Conservation (phyloP, 2,329 filamentous ascomycete species). For the Colletotrichum phormii region DNA sequence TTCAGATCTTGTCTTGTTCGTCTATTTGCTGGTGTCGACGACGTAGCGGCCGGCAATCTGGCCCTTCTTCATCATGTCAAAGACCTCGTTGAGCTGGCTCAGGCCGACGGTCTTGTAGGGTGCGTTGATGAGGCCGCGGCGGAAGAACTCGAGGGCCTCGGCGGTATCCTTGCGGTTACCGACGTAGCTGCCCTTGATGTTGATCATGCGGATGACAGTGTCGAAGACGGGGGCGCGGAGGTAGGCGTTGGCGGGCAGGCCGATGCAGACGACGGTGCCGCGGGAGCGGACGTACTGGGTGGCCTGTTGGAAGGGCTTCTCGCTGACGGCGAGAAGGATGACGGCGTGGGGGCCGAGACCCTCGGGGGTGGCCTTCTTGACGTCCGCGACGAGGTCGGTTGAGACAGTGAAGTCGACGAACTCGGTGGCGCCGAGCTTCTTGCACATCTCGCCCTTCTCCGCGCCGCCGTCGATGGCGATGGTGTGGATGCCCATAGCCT, state of each 20-base stretch:
- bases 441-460: constrained; percentile 81
- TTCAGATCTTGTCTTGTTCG: not conserved
- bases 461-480: constrained; percentile 87
- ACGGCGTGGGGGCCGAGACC: constrained; percentile 89
- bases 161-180: constrained; percentile 89
- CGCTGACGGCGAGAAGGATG: constrained; percentile 84
- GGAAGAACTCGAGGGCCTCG: constrained; percentile 92
- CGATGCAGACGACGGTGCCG: constrained; percentile 89
- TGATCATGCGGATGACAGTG: constrained; percentile 89
- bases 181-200: constrained; percentile 92
- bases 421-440: constrained; percentile 74
- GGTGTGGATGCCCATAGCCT: constrained; percentile 85
- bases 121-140: constrained; percentile 83
- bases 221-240: constrained; percentile 89
- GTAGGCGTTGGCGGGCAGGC: constrained; percentile 83
- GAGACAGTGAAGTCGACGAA: constrained; percentile 86
- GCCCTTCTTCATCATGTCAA: constrained; percentile 77
- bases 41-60: constrained; percentile 84
- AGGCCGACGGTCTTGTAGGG: constrained; percentile 89
- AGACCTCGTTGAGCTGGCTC: constrained; percentile 83
- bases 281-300: constrained; percentile 86
- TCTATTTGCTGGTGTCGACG: constrained; percentile 76
- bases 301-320: constrained; percentile 97
- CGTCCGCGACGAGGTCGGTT: constrained; percentile 84
- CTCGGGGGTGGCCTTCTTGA: constrained; percentile 83